Base-by-base conservation (phyloP, 345 rosid genomes). In the Rhizophora mangle region DNA sequence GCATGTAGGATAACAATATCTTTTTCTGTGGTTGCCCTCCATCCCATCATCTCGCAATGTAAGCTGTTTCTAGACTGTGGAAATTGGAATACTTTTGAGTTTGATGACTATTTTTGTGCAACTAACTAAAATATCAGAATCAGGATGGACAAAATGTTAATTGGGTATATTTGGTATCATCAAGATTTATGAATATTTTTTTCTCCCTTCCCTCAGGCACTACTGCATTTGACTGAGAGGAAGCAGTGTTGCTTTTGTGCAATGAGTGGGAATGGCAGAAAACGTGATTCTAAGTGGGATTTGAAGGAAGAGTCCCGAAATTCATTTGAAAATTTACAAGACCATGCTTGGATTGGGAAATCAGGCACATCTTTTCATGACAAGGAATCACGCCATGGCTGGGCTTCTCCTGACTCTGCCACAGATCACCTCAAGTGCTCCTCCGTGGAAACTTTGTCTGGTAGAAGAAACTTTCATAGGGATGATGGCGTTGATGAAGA, bases 261-360 rank as follows among this genome's bases (percentile, higher is more conserved):
- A 60, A 94, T 87, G 96, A 86, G 93, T 63, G 82, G 86, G 34
- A 71, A 83, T 62, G 82, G 84, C 72, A 79, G 86, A 76, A 88
- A 83, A 78, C 87, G 82, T 37, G 74, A 56, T 80, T 89, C 97
- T 20, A 86, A 92, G 66, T 92, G 97, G 97, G 96, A 94, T 84
- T 64, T 80, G 68, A 85, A 83, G 68, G 96, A 87, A 74, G 96
- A 83, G 49, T 75, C 82, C 70, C 85, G 68, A 21, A 69, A 70
- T 74, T 66, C 85, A 58, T 75, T 54, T 36, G 88, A 78, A 61
- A 81, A 77, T 62, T 68, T 62, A 26, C 76, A 78, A 54, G 85
- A 74, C 2, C 62, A 32, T 46, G 53, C 69, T 68, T 77, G 85
- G 86, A 57, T 69, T 21, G 85, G 71, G 60, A 91, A 84, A 74